These are phyloP conservation scores for Fusarium circinatum DNA, from an alignment of 2,329 filamentous ascomycete species.

Conservation along the genomic window DNA sequence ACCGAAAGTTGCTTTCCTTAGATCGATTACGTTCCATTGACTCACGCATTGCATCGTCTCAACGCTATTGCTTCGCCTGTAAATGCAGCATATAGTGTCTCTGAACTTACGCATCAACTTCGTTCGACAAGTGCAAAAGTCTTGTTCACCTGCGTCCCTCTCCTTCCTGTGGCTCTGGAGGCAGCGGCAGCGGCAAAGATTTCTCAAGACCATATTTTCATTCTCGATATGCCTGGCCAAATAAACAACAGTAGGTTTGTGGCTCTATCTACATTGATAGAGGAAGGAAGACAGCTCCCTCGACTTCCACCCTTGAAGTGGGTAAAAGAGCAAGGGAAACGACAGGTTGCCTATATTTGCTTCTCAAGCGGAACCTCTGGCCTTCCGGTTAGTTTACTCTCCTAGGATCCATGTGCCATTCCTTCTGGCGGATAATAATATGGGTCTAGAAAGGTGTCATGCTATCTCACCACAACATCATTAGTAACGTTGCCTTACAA, in stretches of 20 bases:
- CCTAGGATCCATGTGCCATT: fast-evolving
- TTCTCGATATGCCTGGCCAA: background rate
- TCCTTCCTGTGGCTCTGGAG: background rate
- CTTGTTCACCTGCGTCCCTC: background rate
- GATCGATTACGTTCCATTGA: background rate
- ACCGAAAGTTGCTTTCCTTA: fast-evolving
- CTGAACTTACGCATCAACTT: background rate
- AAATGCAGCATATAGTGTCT: background rate
- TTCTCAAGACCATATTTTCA: background rate
- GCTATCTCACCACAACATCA: background rate
- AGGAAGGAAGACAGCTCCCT: background rate
- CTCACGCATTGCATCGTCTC: background rate
- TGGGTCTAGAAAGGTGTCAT: background rate
- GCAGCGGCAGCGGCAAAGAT: background rate
- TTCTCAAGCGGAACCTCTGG: background rate
- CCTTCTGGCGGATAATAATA: background rate
- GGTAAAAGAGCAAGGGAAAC: background rate
- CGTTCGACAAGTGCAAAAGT: background rate
- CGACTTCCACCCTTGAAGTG: background rate
- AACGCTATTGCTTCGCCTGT: background rate
- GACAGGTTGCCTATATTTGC: background rate
- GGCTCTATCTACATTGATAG: background rate
- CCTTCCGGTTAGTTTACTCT: background rate
- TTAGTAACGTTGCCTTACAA: background rate
- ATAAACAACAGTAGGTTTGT: background rate